Conservation (phyloP, 495 filamentous ascomycete genomes). For the Hyaloscypha hepaticicola region DNA sequence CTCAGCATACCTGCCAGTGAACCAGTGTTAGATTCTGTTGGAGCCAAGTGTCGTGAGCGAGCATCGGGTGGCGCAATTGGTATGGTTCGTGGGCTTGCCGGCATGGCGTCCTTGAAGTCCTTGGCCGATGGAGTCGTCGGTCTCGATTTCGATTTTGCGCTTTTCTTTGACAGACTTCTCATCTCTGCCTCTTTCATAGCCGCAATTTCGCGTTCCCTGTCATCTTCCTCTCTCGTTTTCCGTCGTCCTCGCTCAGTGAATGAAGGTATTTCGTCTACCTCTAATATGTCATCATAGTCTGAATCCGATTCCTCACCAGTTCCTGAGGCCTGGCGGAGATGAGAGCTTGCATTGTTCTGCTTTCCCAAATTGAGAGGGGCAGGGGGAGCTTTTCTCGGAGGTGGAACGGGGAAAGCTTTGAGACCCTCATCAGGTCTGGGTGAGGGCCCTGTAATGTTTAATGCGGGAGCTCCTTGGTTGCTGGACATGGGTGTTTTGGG, state of each 20-base stretch:
- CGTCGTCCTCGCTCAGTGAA: slow-evolving; percentile 70
- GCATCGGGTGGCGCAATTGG: slow-evolving; percentile 29
- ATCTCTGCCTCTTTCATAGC: slow-evolving; percentile 61
- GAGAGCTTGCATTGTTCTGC: slow-evolving; percentile 39
- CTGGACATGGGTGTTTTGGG: slow-evolving; percentile 27
- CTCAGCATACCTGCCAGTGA: slow-evolving; percentile 53
- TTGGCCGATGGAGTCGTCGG: slow-evolving; percentile 24
- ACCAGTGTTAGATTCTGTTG: slow-evolving; percentile 26
- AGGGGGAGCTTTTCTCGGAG: slow-evolving; percentile 77
- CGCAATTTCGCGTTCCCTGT: slow-evolving; percentile 69
- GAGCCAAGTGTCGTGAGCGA: slow-evolving; percentile 24
- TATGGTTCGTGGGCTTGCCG: slow-evolving; percentile 25
- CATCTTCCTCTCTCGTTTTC: slow-evolving; percentile 86
- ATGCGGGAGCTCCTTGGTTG: slow-evolving; percentile 39
- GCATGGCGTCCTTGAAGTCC: slow-evolving; percentile 21
- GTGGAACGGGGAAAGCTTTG: slow-evolving; percentile 43
- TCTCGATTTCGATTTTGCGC: slow-evolving; percentile 46
- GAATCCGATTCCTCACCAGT: slow-evolving; percentile 68
- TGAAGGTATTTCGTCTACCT: slow-evolving; percentile 60
- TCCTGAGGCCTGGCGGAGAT: slow-evolving; percentile 43
- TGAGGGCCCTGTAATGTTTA: slow-evolving; percentile 43
- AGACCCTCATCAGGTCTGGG: slow-evolving; percentile 47
- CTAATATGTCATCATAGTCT: slow-evolving; percentile 77
- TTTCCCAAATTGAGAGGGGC: slow-evolving; percentile 74
- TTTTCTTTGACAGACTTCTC: slow-evolving; percentile 65